phyloP scores from a whole-genome alignment of 2,329 filamentous ascomycete genomes.

The Paraphaeosphaeria minitans region DNA sequence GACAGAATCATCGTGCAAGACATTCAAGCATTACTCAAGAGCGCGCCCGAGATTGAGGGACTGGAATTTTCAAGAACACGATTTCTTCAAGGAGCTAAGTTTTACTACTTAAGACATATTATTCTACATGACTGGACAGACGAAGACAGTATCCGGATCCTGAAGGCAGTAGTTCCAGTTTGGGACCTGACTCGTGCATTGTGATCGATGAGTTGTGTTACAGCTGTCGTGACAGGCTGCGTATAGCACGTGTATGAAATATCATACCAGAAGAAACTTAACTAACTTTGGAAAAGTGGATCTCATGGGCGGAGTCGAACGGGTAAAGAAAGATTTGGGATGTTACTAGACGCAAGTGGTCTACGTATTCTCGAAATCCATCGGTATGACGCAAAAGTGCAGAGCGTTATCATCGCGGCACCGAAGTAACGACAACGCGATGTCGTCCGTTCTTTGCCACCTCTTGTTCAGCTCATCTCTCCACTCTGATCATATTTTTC shows the following conservation, averaged over 20 bases:
- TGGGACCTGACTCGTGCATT: conserved; percentile 35
- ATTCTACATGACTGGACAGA: conserved; percentile 44
- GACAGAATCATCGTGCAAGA: conserved; percentile 37
- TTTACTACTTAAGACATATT: conserved; percentile 41
- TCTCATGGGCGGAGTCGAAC: conserved; percentile 33
- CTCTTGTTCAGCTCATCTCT: not conserved
- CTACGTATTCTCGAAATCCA: conserved; percentile 32
- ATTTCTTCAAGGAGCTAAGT: conserved; percentile 43
- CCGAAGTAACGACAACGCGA: conserved; percentile 15
- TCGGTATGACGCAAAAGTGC: conserved; percentile 32
- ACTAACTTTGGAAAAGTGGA: conserved; percentile 23
- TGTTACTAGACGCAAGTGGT: conserved; percentile 28
- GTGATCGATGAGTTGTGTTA: conserved; percentile 41
- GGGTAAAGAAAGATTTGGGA: conserved; percentile 26
- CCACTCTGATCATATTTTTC: not conserved
- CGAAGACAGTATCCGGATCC: conserved; percentile 32
- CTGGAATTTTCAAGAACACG: conserved; percentile 39
- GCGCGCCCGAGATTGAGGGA: conserved; percentile 21
- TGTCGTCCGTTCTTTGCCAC: not conserved
- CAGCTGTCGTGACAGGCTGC: conserved; percentile 37
- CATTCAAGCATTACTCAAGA: conserved; percentile 27
- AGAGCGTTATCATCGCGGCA: conserved; percentile 29
- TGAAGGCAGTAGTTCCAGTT: conserved; percentile 29
- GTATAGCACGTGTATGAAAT: conserved; percentile 16
- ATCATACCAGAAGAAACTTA: not conserved